A percentile compares a stretch with the other conserved stretches of the same genome.
phyloP scores from a whole-genome alignment of 805 yeast species.

The Metschnikowia lachancei region DNA sequence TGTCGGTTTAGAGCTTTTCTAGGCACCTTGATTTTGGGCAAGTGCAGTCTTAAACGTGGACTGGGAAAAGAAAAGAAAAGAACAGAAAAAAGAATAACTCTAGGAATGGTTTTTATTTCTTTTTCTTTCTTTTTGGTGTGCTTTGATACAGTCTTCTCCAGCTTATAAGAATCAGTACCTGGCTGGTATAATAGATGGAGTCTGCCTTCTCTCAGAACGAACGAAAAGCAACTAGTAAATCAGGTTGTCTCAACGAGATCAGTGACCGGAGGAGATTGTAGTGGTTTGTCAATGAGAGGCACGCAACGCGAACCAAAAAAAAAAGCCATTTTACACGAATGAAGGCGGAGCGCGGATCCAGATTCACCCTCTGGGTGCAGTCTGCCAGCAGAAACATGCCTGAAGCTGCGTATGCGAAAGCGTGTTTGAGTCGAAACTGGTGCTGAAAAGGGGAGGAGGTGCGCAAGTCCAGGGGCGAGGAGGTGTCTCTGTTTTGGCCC shows the following conservation, averaged over 20 bases:
- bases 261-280: too few species aligned
- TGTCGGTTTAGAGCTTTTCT: neutral
- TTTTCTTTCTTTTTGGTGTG: too few species aligned
- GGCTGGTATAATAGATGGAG: too few species aligned
- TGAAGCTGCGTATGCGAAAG: neutral
- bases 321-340: constrained; percentile 1
- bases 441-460: neutral
- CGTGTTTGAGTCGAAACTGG: neutral
- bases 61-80: too few species aligned
- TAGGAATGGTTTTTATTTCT: too few species aligned
- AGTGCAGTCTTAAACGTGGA: neutral
- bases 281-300: neutral
- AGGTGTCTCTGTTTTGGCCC: too few species aligned
- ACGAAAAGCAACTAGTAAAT: too few species aligned
- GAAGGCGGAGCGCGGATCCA: constrained; percentile 11
- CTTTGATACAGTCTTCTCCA: neutral
- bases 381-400: neutral
- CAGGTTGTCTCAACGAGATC: too few species aligned
- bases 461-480: too few species aligned
- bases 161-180: too few species aligned
- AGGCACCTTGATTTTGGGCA: neutral
- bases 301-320: constrained; percentile 6
- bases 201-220: too few species aligned
- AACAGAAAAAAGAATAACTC: too few species aligned
- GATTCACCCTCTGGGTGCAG: constrained; percentile 5